phyloP scores from a whole-genome alignment of 805 yeast species.

The Barnettozyma sucrosica region DNA sequence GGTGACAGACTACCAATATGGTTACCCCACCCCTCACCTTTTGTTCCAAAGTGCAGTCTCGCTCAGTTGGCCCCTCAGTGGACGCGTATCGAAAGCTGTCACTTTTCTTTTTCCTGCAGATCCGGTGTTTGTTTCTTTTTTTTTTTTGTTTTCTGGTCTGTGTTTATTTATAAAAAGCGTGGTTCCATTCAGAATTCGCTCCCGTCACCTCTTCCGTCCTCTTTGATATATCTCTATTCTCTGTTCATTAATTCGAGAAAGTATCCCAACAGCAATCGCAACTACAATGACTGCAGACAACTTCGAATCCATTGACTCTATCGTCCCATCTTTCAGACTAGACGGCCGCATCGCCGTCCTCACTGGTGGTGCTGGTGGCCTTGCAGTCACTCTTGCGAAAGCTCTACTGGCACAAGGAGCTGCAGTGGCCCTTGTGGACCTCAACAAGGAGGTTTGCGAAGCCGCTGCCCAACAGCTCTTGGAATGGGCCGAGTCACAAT shows the following conservation, averaged over 20 bases:
- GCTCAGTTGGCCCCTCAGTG: neutral
- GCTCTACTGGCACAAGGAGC: conserved; percentile 75
- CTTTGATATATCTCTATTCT: neutral
- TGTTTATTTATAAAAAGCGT: neutral
- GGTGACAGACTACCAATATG: too few relatives aligned
- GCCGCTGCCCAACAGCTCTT: conserved; percentile 45
- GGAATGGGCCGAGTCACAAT: conserved; percentile 41
- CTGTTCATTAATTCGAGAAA: neutral
- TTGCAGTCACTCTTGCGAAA: conserved; percentile 58
- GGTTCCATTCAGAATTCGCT: too few relatives aligned
- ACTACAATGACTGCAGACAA: conserved; percentile 17
- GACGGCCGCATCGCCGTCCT: conserved; percentile 67
- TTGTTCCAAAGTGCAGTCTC: neutral
- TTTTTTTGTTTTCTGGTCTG: neutral
- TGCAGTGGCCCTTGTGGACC: conserved; percentile 65
- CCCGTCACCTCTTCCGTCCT: too few relatives aligned
- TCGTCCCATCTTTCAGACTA: conserved; percentile 56
- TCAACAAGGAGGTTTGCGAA: conserved; percentile 54
- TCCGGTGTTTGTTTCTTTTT: neutral
- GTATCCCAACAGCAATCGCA: neutral
- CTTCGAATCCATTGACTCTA: conserved; percentile 18
- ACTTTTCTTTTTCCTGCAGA: neutral
- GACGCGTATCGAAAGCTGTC: neutral
- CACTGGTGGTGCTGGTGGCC: conserved; percentile 82
- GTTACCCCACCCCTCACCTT: too few relatives aligned